Percentiles rank a stretch among this genome's conserved stretches.
These are phyloP conservation scores for Penicillium sp. DNA, from an alignment of 2,329 filamentous ascomycete species.

Conservation along the genomic window DNA sequence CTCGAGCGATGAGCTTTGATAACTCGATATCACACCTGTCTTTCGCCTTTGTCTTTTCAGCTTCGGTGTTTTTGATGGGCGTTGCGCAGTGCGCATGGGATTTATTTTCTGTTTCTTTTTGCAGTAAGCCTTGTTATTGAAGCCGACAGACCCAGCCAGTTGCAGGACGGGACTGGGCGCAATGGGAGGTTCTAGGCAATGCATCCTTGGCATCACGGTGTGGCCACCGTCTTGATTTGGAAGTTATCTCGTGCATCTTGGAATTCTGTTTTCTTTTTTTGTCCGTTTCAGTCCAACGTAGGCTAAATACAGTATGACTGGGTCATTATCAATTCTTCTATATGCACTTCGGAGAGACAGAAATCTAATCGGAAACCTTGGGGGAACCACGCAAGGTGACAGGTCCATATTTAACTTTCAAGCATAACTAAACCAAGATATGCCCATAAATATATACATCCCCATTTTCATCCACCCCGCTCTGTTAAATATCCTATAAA, in stretches of 20 bases:
- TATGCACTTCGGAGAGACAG: not conserved
- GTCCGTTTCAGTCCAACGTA: too few relatives aligned
- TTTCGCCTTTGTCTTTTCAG: not conserved
- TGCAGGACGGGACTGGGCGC: not conserved
- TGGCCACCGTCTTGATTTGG: not conserved
- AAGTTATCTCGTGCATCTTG: not conserved
- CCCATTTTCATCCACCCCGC: not conserved
- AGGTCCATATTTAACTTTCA: not conserved
- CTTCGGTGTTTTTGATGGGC: conserved; percentile 18
- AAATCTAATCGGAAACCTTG: not conserved
- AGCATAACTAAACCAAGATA: not conserved
- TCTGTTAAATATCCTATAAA: not conserved
- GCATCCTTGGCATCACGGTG: not conserved
- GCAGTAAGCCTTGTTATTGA: not conserved
- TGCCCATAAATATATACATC: not conserved
- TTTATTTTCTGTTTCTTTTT: not conserved
- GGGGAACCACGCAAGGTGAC: not conserved
- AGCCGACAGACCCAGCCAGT: not conserved
- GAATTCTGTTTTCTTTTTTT: not conserved
- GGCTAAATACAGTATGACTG: not conserved
- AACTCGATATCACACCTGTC: not conserved
- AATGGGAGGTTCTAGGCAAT: not conserved
- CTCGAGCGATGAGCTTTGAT: not conserved
- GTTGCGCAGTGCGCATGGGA: conserved; percentile 10
- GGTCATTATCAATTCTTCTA: not conserved